Conservation (phyloP, 768 basidiomycete genomes). For the Kondoa malvinella region DNA sequence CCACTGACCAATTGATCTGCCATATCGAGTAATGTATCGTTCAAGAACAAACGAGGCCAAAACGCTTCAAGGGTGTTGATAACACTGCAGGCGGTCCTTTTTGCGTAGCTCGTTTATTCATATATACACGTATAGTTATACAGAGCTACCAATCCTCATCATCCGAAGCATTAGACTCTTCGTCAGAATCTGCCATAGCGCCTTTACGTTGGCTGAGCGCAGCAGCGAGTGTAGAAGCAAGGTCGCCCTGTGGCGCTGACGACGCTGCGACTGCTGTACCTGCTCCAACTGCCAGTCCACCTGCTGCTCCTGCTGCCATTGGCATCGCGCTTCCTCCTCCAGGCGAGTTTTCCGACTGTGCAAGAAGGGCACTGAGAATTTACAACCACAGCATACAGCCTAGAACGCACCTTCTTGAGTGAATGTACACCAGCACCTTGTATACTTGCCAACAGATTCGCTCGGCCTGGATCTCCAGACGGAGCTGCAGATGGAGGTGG, state of each 20-base stretch:
- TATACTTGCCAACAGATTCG: background rate
- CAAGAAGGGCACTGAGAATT: too few relatives aligned
- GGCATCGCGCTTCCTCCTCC: constrained; percentile 21
- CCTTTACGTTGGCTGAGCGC: constrained; percentile 69
- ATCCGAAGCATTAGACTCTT: constrained; percentile 56
- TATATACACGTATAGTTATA: too few relatives aligned
- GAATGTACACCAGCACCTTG: background rate
- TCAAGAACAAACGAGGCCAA: background rate
- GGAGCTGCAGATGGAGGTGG: background rate
- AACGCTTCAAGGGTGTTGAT: too few relatives aligned
- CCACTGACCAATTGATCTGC: constrained; percentile 42
- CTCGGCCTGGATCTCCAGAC: background rate
- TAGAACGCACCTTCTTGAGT: background rate
- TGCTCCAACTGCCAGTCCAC: constrained; percentile 16
- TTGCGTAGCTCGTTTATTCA: too few relatives aligned
- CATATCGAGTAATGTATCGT: constrained; percentile 27
- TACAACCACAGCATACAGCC: too few relatives aligned
- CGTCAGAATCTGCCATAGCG: constrained; percentile 63
- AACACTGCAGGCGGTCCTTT: too few relatives aligned
- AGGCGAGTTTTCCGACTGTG: constrained; percentile 22
- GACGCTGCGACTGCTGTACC: constrained; percentile 14
- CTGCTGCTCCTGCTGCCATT: constrained; percentile 21
- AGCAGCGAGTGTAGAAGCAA: constrained; percentile 66
- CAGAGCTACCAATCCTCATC: constrained; percentile 37
- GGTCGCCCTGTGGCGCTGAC: constrained; percentile 37